phyloP scores from a whole-genome alignment of 768 basidiomycete genomes.

The Russula griseocarnosa region DNA sequence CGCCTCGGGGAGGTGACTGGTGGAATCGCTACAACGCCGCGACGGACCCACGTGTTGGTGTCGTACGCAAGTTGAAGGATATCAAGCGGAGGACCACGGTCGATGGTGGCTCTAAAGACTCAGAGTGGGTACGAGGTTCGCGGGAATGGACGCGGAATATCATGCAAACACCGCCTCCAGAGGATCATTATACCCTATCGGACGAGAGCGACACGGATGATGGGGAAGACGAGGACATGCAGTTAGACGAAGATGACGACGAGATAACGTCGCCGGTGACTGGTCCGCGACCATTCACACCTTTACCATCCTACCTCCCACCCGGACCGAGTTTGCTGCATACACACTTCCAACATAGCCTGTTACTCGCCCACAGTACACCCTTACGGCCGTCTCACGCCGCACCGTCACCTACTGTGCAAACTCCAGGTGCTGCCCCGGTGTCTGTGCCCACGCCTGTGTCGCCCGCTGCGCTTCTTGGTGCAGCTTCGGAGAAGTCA shows the following conservation, averaged over 20 bases:
- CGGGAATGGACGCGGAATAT: conserved; percentile 46
- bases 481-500: conserved; percentile 59
- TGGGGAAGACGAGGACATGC: conserved; percentile 40
- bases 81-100: conserved; percentile 56
- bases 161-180: conserved; percentile 30
- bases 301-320: conserved; percentile 67
- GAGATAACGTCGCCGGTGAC: conserved; percentile 30
- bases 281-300: conserved; percentile 59
- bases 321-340: conserved; percentile 63
- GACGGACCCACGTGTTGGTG: conserved; percentile 69
- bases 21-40: conserved; percentile 49
- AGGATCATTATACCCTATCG: conserved; percentile 35
- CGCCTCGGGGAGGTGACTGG: conserved; percentile 47
- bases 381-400: conserved; percentile 59
- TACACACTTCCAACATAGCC: conserved; percentile 61
- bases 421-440: conserved; percentile 37
- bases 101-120: conserved; percentile 40
- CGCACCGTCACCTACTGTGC: conserved; percentile 44
- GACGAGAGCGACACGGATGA: conserved; percentile 40
- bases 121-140: conserved; percentile 41
- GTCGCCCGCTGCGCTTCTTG: conserved; percentile 70
- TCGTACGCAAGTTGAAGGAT: conserved; percentile 64
- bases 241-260: conserved; percentile 35
- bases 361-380: conserved; percentile 57
- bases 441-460: conserved; percentile 78